These are phyloP conservation scores for Penicillium samsonianum DNA, from an alignment of 495 filamentous ascomycete genomes.

Conservation along the genomic window DNA sequence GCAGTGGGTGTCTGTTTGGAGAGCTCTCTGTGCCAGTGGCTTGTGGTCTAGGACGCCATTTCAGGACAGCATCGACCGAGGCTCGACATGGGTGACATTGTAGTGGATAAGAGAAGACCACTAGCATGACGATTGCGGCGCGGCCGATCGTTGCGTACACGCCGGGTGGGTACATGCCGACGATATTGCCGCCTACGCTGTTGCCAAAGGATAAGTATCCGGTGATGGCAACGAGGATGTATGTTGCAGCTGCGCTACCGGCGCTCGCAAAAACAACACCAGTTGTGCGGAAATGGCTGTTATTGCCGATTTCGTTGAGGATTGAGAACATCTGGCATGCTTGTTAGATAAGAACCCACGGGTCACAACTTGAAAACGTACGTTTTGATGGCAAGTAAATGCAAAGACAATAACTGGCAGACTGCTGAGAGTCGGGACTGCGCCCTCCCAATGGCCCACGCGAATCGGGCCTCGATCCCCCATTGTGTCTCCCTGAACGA, in stretches of 20 bases:
- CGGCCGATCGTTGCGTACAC: slow-evolving; percentile 86
- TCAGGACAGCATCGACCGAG: slow-evolving; percentile 85
- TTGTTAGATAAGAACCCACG: slow-evolving; percentile 11
- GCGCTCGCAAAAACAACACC: slow-evolving; percentile 79
- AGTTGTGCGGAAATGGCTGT: slow-evolving; percentile 78
- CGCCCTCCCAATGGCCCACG: slow-evolving; percentile 73
- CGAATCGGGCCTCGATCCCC: slow-evolving; percentile 71
- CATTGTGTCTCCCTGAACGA: slow-evolving; percentile 73
- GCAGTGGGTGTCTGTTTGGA: slow-evolving; percentile 47
- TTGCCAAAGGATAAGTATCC: slow-evolving; percentile 94
- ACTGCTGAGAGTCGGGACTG: slow-evolving; percentile 75
- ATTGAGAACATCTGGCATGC: slow-evolving; percentile 90
- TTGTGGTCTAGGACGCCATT: slow-evolving; percentile 73
- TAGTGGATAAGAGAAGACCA: slow-evolving; percentile 95
- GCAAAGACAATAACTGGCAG: slow-evolving; percentile 96
- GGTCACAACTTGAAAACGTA: slow-evolving; percentile 42
- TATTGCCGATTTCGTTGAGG: slow-evolving; percentile 88
- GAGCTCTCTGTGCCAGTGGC: slow-evolving; percentile 42
- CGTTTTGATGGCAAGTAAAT: slow-evolving; percentile 98
- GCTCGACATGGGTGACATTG: slow-evolving; percentile 95
- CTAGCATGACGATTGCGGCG: slow-evolving; percentile 92
- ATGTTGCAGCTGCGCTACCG: slow-evolving; percentile 75
- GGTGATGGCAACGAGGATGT: slow-evolving; percentile 89
- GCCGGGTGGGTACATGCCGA: slow-evolving; percentile 84
- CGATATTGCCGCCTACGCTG: slow-evolving; percentile 84